These are phyloP conservation scores for Strobilomyces confusus DNA, from an alignment of 768 basidiomycete genomes.

Conservation along the genomic window DNA sequence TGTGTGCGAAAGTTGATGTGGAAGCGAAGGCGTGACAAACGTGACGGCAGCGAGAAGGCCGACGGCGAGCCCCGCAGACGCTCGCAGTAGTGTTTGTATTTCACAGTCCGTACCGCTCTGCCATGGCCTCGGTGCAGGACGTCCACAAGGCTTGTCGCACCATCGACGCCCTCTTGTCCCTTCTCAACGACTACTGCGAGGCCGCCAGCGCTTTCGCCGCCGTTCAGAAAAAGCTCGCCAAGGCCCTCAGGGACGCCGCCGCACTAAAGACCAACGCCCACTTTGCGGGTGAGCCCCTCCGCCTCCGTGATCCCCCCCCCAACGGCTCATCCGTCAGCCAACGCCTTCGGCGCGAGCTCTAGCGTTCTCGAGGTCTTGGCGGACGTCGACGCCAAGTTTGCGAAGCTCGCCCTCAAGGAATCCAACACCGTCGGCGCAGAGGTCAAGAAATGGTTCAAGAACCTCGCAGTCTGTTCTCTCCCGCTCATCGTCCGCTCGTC, in stretches of 20 bases:
- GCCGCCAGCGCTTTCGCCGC: slow-evolving; percentile 56
- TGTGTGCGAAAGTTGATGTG: slow-evolving; percentile 86
- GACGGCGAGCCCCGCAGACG: slow-evolving; percentile 3
- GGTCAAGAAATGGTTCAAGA: slow-evolving; percentile 86
- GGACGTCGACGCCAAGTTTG: slow-evolving; percentile 72
- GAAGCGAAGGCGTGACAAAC: slow-evolving; percentile 71
- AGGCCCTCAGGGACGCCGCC: slow-evolving; percentile 64
- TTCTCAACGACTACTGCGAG: slow-evolving; percentile 74
- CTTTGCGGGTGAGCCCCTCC: slow-evolving; percentile 52
- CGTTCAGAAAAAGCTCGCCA: slow-evolving; percentile 73
- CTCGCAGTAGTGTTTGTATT: slow-evolving; percentile 30
- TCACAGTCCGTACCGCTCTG: slow-evolving; percentile 29
- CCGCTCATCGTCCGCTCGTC: background rate
- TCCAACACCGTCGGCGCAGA: slow-evolving; percentile 60
- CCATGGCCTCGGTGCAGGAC: slow-evolving; percentile 45
- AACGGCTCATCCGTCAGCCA: slow-evolving; percentile 39
- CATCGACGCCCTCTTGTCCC: slow-evolving; percentile 60
- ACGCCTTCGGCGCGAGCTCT: slow-evolving; percentile 62
- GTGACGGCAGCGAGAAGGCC: slow-evolving; percentile 7
- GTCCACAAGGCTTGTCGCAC: slow-evolving; percentile 81
- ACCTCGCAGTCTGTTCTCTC: slow-evolving; percentile 54
- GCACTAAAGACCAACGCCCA: slow-evolving; percentile 54
- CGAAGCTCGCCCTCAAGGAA: slow-evolving; percentile 71
- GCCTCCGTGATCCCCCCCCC: background rate
- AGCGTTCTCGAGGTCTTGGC: slow-evolving; percentile 64